Evolutionary conservation across 257 asterid genomes (phyloP).

Genomic region (Misopates orontium): DNA sequence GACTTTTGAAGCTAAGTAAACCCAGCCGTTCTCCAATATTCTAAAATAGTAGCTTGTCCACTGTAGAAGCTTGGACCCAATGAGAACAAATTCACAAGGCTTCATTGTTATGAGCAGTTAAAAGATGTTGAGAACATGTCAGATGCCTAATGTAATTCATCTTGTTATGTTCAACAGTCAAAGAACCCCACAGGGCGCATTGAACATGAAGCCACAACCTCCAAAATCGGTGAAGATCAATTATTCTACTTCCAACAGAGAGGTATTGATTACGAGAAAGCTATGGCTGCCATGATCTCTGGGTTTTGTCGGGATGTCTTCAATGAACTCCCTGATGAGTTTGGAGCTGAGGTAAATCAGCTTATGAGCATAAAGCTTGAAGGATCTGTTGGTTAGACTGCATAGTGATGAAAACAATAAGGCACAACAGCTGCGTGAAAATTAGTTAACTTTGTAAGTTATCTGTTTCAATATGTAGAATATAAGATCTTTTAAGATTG

Average conservation of each 20-base stretch:
- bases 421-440: neutral
- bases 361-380: conserved; percentile 95
- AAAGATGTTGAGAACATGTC: neutral
- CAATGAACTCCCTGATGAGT: conserved; percentile 88
- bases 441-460: conserved; percentile 8
- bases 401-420: neutral
- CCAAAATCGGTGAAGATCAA: conserved; percentile 94
- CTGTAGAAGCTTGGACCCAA: neutral
- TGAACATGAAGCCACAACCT: conserved; percentile 93
- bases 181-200: conserved; percentile 68
- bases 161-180: conserved; percentile 39
- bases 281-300: conserved; percentile 98
- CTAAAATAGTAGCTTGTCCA: neutral
- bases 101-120: neutral
- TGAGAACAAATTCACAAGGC: neutral
- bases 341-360: conserved; percentile 94
- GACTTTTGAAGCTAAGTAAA: no score
- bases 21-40: no score
- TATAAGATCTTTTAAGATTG: no score
- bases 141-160: neutral
- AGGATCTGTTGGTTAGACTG: conserved; percentile 83
- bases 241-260: conserved; percentile 92
- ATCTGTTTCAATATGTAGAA: no score
- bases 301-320: conserved; percentile 92
- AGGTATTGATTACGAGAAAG: conserved; percentile 90